Percentiles rank a stretch among this genome's conserved stretches.
These are phyloP conservation scores for Gremmenia infestans DNA, from an alignment of 2,329 filamentous ascomycete species.

Conservation along the genomic window DNA sequence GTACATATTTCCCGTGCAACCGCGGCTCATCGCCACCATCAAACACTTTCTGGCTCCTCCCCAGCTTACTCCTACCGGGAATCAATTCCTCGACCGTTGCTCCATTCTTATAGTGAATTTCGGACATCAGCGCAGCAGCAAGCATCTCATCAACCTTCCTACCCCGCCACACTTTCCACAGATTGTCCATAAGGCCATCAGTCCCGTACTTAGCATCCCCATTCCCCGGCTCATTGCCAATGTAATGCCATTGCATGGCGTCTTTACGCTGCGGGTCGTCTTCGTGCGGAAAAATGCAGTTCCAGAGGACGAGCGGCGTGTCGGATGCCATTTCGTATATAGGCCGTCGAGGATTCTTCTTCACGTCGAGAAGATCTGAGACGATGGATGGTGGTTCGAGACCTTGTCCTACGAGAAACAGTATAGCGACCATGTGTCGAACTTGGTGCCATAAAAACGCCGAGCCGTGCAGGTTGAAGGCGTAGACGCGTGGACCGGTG, in stretches of 20 bases:
- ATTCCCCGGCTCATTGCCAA: conserved; percentile 59
- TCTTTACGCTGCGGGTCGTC: conserved; percentile 45
- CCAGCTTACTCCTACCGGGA: conserved; percentile 32
- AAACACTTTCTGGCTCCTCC: conserved; percentile 38
- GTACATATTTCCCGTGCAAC: conserved; percentile 49
- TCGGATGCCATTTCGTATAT: conserved; percentile 89
- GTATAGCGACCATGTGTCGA: conserved; percentile 81
- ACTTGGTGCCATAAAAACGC: conserved; percentile 99
- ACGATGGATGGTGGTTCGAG: conserved; percentile 73
- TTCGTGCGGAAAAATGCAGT: conserved; percentile 75
- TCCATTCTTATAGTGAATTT: conserved; percentile 42
- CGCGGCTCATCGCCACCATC: conserved; percentile 51
- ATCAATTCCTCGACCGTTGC: conserved; percentile 16
- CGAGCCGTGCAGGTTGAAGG: conserved; percentile 81
- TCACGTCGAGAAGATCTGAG: conserved; percentile 67
- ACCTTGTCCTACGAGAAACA: conserved; percentile 91
- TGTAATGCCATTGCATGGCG: conserved; percentile 71
- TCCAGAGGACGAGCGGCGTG: conserved; percentile 87
- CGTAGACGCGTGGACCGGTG: conserved; percentile 64
- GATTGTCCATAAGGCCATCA: conserved; percentile 62
- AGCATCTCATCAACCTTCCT: conserved; percentile 88
- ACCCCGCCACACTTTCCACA: conserved; percentile 81
- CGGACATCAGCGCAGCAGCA: conserved; percentile 65
- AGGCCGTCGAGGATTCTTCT: conserved; percentile 68
- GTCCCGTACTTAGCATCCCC: conserved; percentile 57